Percentiles rank a stretch among this genome's conserved stretches.
phyloP scores from a whole-genome alignment of 768 basidiomycete genomes.

The Pleurotus platypus region DNA sequence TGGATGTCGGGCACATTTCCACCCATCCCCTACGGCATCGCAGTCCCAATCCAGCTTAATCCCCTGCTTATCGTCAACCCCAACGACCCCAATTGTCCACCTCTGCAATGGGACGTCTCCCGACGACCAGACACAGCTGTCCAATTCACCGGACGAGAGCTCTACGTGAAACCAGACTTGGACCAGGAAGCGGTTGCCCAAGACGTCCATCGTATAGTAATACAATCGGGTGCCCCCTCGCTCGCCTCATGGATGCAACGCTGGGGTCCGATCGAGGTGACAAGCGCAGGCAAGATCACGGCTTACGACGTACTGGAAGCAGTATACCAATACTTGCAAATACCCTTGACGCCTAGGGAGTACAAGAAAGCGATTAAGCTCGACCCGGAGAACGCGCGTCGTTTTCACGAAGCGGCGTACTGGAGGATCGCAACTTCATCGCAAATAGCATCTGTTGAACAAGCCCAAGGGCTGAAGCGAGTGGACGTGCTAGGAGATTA shows the following conservation, averaged over 20 bases:
- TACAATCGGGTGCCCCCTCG: not conserved
- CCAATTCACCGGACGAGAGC: constrained; percentile 1
- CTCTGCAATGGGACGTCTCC: constrained; percentile 4
- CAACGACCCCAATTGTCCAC: constrained; percentile 4
- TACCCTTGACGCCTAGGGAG: not conserved
- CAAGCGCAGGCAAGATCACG: not conserved
- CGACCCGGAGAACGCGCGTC: not conserved
- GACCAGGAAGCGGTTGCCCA: constrained; percentile 2
- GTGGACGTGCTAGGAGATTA: constrained; percentile 4
- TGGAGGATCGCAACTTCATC: constrained; percentile 1
- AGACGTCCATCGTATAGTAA: not conserved
- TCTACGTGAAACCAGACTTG: not conserved
- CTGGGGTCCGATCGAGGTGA: constrained; percentile 1
- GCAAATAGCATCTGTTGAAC: constrained; percentile 3
- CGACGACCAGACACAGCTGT: constrained; percentile 4
- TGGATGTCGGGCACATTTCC: constrained; percentile 6
- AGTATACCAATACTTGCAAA: constrained; percentile 2
- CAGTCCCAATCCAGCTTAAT: constrained; percentile 4
- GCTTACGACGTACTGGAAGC: constrained; percentile 1
- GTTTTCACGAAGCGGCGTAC: constrained; percentile 4
- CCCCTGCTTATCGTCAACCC: constrained; percentile 7
- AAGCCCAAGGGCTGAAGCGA: constrained; percentile 2
- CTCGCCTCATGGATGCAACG: not conserved
- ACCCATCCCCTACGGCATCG: constrained; percentile 6
- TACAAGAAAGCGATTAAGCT: constrained; percentile 6